Base-by-base conservation (phyloP, 345 rosid genomes). In the Gossypium longicalyx region DNA sequence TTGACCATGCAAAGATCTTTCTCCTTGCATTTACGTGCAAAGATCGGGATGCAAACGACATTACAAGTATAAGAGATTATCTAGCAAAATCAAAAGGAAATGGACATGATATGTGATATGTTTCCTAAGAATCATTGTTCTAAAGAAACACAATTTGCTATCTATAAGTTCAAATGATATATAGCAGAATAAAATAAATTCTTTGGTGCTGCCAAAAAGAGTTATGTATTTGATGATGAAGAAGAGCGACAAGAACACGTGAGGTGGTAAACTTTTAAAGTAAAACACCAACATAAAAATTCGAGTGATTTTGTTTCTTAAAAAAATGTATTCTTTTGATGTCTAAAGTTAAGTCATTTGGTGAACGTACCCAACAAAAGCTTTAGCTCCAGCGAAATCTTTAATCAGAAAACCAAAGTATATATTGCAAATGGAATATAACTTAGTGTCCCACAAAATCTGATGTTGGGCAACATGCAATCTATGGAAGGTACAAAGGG, bases 361-460 rank as follows among this genome's bases (percentile, higher is more conserved):
- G 56, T 74, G 61, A 74, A 59, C 54, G 53, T 67, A 20, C 65
- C 60, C 61, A 56, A 53, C 49, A 53, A 67, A 45, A 67, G 70
- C 74, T 52, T 10, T 47, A 43, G 6, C 20, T 34, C 59, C 4
- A 62, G 34, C 23, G 29, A 56, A 71, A 71, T 71, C 66, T 72
- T 25, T 52, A 48, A 67, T 73, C 51, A 64, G 65, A 77, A 73
- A 44, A 72, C 22, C 17, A 67, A 47, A 51, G 41, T 60, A 56
- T 74, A 20, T 22, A 43, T 10, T 70, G 38, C 66, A 56, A 74
- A 70, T 54, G 74, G 78, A 80, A 74, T 71, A 74, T 75, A 68
- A 68, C 70, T 61, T 67, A 71, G 25, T 84, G 85, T 25, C 83
- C 87, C 83, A 82, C 83, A 74, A 80, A 84, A 84, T 80, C 83